These are phyloP conservation scores for Zopfia rhizophila DNA, from an alignment of 2,329 filamentous ascomycete genomes.

Conservation along the genomic window DNA sequence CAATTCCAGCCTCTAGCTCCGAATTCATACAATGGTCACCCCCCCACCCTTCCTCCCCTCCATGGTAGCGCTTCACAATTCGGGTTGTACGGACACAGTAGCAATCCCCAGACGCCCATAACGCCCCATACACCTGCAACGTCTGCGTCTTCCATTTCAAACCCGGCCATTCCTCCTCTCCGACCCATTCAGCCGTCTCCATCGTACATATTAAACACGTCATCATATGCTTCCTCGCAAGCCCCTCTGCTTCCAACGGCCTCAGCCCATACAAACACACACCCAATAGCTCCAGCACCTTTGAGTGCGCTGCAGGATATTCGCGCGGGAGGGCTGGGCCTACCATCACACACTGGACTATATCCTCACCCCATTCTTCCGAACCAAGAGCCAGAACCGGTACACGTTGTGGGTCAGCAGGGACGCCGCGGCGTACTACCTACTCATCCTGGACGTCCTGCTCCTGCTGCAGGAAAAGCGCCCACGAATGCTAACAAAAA, in stretches of 20 bases:
- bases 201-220: constrained; percentile 43
- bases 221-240: constrained; percentile 47
- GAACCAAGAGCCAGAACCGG: constrained; percentile 68
- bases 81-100: constrained; percentile 48
- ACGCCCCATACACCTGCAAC: constrained; percentile 49
- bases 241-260: constrained; percentile 45
- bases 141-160: constrained; percentile 40
- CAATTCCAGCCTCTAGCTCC: constrained; percentile 46
- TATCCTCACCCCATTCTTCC: constrained; percentile 50
- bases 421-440: constrained; percentile 91
- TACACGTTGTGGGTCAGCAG: constrained; percentile 94
- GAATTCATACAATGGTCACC: constrained; percentile 43
- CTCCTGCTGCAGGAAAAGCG: constrained; percentile 81
- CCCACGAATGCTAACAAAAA: constrained; percentile 92
- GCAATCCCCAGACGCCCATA: constrained; percentile 52
- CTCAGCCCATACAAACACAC: constrained; percentile 44
- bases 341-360: constrained; percentile 49
- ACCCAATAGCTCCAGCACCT: constrained; percentile 38
- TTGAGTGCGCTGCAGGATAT: constrained; percentile 50
- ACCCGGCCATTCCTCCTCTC: constrained; percentile 50
- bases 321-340: constrained; percentile 51
- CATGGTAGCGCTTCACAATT: constrained; percentile 41
- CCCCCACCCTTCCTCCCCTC: constrained; percentile 50
- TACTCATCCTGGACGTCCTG: constrained; percentile 85
- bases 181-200: constrained; percentile 51